Conservation (phyloP, 139 green algal genomes). For the Pseudopediastrum boryanum region DNA sequence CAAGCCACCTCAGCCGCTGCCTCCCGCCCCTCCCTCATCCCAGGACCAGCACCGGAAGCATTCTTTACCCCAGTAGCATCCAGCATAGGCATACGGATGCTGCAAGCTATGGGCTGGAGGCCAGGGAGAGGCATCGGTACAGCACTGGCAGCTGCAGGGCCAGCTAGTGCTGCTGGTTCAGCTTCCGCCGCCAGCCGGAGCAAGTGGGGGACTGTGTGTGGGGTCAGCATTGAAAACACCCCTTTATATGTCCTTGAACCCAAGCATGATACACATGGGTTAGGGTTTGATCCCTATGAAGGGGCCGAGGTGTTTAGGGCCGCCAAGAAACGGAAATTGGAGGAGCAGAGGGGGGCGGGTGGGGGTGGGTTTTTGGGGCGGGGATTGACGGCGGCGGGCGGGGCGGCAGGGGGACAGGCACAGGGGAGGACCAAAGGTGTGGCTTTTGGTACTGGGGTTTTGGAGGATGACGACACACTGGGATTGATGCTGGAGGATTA, state of each 20-base stretch:
- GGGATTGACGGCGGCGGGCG: not conserved
- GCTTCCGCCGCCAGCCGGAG: constrained; percentile 27
- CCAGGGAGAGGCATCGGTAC: constrained; percentile 78
- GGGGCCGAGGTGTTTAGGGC: constrained; percentile 86
- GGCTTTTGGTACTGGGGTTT: constrained; percentile 85
- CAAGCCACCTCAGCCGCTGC: constrained; percentile 32
- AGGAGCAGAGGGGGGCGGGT: constrained; percentile 9
- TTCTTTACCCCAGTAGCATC: constrained; percentile 79
- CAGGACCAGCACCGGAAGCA: constrained; percentile 53
- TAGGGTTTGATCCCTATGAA: constrained; percentile 94
- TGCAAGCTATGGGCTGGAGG: constrained; percentile 94
- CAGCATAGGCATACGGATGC: constrained; percentile 81
- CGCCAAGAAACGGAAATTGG: constrained; percentile 46
- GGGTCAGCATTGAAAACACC: constrained; percentile 75
- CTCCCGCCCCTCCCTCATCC: constrained; percentile 55
- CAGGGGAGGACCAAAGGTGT: constrained; percentile 62
- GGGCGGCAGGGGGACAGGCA: not conserved
- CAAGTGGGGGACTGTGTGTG: constrained; percentile 66
- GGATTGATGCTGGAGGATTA: constrained; percentile 66
- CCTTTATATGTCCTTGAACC: constrained; percentile 71
- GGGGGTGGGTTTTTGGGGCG: not conserved
- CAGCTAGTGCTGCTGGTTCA: not conserved
- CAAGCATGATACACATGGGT: constrained; percentile 84
- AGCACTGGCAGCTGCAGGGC: constrained; percentile 22
- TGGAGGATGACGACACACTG: constrained; percentile 76